phyloP scores from a whole-genome alignment of 805 yeast species.

The Candida maesae region DNA sequence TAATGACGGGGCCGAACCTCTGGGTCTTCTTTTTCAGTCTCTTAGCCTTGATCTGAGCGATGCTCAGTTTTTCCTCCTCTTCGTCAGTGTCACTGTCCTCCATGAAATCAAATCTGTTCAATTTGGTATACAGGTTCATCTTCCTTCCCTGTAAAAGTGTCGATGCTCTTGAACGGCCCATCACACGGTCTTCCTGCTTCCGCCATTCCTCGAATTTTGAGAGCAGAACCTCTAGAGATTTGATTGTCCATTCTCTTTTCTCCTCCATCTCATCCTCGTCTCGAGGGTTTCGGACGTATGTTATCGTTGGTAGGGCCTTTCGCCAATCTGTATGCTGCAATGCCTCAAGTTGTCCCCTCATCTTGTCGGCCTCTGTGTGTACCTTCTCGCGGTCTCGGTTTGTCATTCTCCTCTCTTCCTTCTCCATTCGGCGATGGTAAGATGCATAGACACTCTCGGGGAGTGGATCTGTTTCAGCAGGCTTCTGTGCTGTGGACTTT shows the following conservation, averaged over 20 bases:
- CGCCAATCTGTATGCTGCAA: conserved; percentile 45
- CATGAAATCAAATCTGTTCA: conserved; percentile 21
- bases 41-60: conserved; percentile 16
- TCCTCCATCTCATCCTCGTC: conserved; percentile 45
- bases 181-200: conserved; percentile 21
- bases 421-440: conserved; percentile 57
- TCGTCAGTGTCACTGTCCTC: conserved; percentile 28
- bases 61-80: conserved; percentile 21
- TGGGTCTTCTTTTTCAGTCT: conserved; percentile 11
- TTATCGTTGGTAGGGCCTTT: conserved; percentile 40
- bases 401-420: conserved; percentile 57
- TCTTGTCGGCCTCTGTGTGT: conserved; percentile 50
- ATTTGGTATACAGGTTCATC: conserved; percentile 17
- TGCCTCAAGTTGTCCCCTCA: conserved; percentile 37
- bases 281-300: conserved; percentile 43
- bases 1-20: conserved; percentile 25
- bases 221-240: conserved; percentile 34
- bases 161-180: conserved; percentile 13
- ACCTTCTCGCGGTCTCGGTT: conserved; percentile 51
- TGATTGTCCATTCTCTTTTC: conserved; percentile 50
- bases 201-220: conserved; percentile 22
- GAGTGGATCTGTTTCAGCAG: conserved; percentile 38
- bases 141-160: conserved; percentile 6
- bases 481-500: conserved; percentile 15
- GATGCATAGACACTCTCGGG: conserved; percentile 37